Base-by-base conservation (phyloP, 805 yeast genomes). In the Danielozyma ontarioensis region DNA sequence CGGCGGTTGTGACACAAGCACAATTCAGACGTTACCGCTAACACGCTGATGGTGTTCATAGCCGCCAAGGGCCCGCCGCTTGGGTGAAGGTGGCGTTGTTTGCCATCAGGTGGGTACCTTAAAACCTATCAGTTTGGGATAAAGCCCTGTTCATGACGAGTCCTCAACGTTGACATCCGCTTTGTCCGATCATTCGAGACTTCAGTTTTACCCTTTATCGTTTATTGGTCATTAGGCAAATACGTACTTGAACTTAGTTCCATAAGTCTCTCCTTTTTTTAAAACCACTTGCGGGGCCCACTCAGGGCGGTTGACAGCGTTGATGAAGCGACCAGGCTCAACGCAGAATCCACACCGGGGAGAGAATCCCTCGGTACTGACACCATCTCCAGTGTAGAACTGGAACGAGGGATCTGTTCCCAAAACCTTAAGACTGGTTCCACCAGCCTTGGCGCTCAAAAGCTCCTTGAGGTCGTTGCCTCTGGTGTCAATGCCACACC, bases 401-500 rank as follows among this genome's bases (percentile, higher is more conserved):
- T 78, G 84, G 62, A 74, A 77, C 2, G 77, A 59, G 5, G 86
- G 87, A 37, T 80, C 87, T 3, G 86, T 80, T 5, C 83, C 63
- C 13, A 53, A 47, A 6, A 72, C 70, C 29, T 59, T 56, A 31
- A 70, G 46, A 5, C 58, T 53, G 3, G 78, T 56, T 15, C 56
- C 57, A 12, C 77, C 72, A 42, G 72, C 70, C 17, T 51, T 51
- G 7, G 76, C 74, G 43, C 60, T 65, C 21, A 68, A 54, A 16
- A 76, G 57, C 17, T 57, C 41, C 29, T 45, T 52, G 39, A 71
- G 50, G 13, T 51, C 51, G 3, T 40, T 33, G 4, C 35, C n/a
- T 34, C 81, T 62, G 8, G 83, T 76, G 48, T 78, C 83, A 13
- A 72, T 50, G 6, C 7, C 21, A 13, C 19, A 4, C 13, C 21